Evolutionary conservation across 192 early-diverging fungal genomes (phyloP), one percentile per base, ranked within the genome.

Genomic region (Blastocladiella britannica): DNA sequence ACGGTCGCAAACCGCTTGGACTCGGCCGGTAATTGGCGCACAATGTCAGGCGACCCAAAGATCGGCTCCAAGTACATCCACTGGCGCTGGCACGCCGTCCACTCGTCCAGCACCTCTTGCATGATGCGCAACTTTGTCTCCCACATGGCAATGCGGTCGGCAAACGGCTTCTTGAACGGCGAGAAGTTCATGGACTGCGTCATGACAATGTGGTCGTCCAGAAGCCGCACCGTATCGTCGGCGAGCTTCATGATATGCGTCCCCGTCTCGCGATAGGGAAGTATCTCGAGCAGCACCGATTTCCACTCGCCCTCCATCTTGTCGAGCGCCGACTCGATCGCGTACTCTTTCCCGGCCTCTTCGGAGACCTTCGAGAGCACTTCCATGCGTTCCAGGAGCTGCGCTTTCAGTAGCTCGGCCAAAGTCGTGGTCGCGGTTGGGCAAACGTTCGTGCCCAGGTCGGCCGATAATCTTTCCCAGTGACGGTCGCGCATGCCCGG

Each of bases 21-120:
- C 59, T 99, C 93, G 4, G 84, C n/a, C 15, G 37, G 37, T 2
- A 47, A 20, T 47, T 47, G 37, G 15, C 37, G 37, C 15, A 47
- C 37, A 20, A 47, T 47, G n/a, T 47, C 87, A 56, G 84, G 93
- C 53, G 88, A 83, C 43, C 86, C 82, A 64, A 99, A 99, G 56
- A 99, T 97, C 28, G 93, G 94, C 65, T 99, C 93, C 47, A 99
- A 70, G 63, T 99, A 99, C 25, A 99, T 94, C 93, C 93, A 99
- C 65, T 97, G 96, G 29, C 96, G 82, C 71, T 99, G 96, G 28
- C 97, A 94, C 68, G 95, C 93, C 52, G 95, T 91, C 96, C 96
- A 99, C 5, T 95, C 86, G 73, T 99, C 93, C 65, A 99, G 91
- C 37, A 99, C 78, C 31, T 88, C 75, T 61, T 95, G 91, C 29